phyloP scores from a whole-genome alignment of 257 asterid genomes.

The Mentha longifolia region DNA sequence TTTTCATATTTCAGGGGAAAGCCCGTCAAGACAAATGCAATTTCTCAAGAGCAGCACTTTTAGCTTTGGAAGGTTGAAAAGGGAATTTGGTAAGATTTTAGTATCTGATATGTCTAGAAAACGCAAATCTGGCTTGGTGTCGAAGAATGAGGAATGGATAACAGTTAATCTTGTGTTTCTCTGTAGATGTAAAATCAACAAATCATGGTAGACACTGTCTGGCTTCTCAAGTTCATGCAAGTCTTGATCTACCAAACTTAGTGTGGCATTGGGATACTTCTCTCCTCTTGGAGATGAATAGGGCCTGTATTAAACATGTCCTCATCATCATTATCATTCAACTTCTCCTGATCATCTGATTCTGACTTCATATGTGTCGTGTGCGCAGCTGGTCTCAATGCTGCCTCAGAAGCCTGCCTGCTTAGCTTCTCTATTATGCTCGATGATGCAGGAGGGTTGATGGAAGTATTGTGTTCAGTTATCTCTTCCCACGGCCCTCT shows the following conservation, averaged over 20 bases:
- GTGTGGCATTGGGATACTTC: not conserved
- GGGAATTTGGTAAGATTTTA: constrained; percentile 36
- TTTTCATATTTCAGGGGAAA: constrained; percentile 26
- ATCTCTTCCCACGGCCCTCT: too few species aligned
- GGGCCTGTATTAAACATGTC: not conserved
- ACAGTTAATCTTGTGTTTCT: constrained; percentile 28
- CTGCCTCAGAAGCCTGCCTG: too few species aligned
- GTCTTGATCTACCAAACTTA: constrained; percentile 24
- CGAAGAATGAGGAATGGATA: constrained; percentile 35
- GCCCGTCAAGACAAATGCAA: constrained; percentile 24
- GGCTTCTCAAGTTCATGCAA: constrained; percentile 16
- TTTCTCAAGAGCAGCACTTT: constrained; percentile 34
- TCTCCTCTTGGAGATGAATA: not conserved
- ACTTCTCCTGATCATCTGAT: too few species aligned
- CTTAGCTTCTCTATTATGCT: not conserved
- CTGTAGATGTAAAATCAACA: constrained; percentile 36
- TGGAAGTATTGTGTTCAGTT: too few species aligned
- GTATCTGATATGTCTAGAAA: constrained; percentile 40
- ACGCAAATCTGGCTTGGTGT: constrained; percentile 24
- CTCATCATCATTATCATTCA: not conserved
- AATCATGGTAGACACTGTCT: not conserved
- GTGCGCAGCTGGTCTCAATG: too few species aligned
- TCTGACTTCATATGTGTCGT: too few species aligned
- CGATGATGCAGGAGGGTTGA: too few species aligned
- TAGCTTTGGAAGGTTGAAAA: constrained; percentile 31